Conservation (phyloP, 2,329 filamentous ascomycete species). For the Pezicula radicicola region DNA sequence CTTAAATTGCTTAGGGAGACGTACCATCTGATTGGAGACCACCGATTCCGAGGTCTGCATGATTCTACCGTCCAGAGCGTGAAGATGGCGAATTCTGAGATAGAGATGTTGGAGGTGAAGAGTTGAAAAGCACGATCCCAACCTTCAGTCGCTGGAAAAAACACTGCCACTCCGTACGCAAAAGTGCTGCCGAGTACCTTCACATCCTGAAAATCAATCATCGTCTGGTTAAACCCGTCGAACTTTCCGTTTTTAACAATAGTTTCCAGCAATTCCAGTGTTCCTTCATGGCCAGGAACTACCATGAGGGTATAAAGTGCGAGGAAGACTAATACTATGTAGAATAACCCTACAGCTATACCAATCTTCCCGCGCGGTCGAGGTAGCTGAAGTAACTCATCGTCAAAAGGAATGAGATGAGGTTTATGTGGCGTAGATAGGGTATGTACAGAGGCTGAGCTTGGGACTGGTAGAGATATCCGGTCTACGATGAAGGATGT, state of each 20-base stretch:
- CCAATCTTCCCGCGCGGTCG: neutral
- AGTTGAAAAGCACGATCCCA: conserved; percentile 2
- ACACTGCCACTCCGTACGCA: conserved; percentile 1
- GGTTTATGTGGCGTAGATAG: neutral
- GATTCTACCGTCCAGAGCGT: conserved; percentile 2
- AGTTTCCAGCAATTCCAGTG: neutral
- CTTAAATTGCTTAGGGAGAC: neutral
- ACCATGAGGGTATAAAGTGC: neutral
- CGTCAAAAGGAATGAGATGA: neutral
- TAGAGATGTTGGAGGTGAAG: neutral
- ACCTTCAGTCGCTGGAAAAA: neutral
- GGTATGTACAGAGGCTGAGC: neutral
- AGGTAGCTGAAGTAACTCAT: neutral
- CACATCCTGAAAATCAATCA: neutral
- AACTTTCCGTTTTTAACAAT: conserved; percentile 1
- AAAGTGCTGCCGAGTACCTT: neutral
- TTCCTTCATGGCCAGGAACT: neutral
- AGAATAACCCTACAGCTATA: neutral
- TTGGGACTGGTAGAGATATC: neutral
- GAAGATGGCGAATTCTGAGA: neutral
- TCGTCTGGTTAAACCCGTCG: neutral
- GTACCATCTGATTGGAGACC: neutral
- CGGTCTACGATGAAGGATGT: neutral
- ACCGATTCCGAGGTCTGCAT: conserved; percentile 1
- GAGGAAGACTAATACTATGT: neutral